Percentiles rank a stretch among this genome's conserved stretches.
These are phyloP conservation scores for Lactarius tabidus DNA, from an alignment of 768 basidiomycete genomes.

Conservation along the genomic window DNA sequence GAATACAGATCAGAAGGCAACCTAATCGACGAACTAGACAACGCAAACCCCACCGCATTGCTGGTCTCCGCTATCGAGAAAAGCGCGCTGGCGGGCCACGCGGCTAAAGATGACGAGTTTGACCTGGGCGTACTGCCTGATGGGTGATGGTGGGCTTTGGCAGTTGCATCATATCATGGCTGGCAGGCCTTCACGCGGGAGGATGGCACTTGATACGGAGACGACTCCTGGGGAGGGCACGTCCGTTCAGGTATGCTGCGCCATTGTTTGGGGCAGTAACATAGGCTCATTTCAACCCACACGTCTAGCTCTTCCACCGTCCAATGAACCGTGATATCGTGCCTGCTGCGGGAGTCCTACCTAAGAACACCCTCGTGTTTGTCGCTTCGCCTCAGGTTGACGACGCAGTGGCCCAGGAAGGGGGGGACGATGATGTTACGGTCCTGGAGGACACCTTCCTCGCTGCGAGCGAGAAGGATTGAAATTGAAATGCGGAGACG, in stretches of 20 bases:
- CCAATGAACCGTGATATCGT: too few relatives aligned
- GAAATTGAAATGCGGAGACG: constrained; percentile 33
- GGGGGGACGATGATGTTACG: neutral
- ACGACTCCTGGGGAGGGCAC: constrained; percentile 48
- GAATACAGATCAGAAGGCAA: constrained; percentile 60
- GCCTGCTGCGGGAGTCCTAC: too few relatives aligned
- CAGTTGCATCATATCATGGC: constrained; percentile 57
- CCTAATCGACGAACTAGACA: constrained; percentile 55
- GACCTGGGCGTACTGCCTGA: constrained; percentile 13
- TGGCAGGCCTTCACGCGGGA: constrained; percentile 68
- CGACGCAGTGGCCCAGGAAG: neutral
- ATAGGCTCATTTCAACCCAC: too few relatives aligned
- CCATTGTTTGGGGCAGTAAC: neutral
- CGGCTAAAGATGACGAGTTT: constrained; percentile 13
- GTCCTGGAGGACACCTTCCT: too few relatives aligned
- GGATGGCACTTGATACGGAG: constrained; percentile 54
- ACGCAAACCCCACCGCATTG: constrained; percentile 55
- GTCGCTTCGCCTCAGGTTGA: too few relatives aligned
- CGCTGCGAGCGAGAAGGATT: constrained; percentile 56
- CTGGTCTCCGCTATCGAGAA: constrained; percentile 52
- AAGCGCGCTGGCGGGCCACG: constrained; percentile 29
- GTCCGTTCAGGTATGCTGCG: constrained; percentile 41
- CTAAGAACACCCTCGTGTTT: too few relatives aligned
- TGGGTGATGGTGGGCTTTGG: neutral
- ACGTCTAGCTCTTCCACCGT: too few relatives aligned